Conservation (phyloP, 2,329 filamentous ascomycete species). For the Exophiala calicioides region DNA sequence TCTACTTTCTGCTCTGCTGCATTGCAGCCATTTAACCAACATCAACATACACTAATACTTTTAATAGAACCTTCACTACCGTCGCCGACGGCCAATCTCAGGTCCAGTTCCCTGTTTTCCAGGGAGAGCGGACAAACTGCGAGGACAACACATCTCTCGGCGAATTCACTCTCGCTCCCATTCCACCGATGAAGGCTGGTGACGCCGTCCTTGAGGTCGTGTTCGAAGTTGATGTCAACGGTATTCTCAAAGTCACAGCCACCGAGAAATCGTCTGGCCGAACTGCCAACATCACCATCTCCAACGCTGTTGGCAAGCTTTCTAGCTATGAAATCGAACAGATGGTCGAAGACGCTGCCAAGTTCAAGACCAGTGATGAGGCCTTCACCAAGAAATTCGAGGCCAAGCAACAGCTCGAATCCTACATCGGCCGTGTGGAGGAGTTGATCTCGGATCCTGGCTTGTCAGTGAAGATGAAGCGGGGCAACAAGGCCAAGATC, state of each 20-base stretch:
- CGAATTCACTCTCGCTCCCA: constrained; percentile 93
- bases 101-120: constrained; percentile 88
- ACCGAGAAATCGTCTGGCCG: constrained; percentile 98
- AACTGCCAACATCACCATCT: constrained; percentile 99
- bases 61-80: constrained; percentile 74
- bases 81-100: constrained; percentile 75
- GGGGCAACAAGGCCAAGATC: constrained; percentile 99
- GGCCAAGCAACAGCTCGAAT: constrained; percentile 98
- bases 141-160: constrained; percentile 97
- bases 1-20: constrained; percentile 1
- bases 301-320: constrained; percentile 98
- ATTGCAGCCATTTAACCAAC: not conserved
- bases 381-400: constrained; percentile 99
- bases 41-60: constrained; percentile 7
- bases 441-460: constrained; percentile 97
- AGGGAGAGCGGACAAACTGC: constrained; percentile 97
- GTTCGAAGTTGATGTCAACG: constrained; percentile 99
- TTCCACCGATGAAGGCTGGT: constrained; percentile 82
- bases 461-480: constrained; percentile 96
- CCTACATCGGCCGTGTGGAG: constrained; percentile 97
- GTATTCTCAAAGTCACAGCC: constrained; percentile 98
- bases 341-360: constrained; percentile 96
- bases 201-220: constrained; percentile 96
- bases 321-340: constrained; percentile 92
- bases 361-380: constrained; percentile 98